phyloP scores from a whole-genome alignment of 2,329 filamentous ascomycete species.

The Stachybotrys chartarum region DNA sequence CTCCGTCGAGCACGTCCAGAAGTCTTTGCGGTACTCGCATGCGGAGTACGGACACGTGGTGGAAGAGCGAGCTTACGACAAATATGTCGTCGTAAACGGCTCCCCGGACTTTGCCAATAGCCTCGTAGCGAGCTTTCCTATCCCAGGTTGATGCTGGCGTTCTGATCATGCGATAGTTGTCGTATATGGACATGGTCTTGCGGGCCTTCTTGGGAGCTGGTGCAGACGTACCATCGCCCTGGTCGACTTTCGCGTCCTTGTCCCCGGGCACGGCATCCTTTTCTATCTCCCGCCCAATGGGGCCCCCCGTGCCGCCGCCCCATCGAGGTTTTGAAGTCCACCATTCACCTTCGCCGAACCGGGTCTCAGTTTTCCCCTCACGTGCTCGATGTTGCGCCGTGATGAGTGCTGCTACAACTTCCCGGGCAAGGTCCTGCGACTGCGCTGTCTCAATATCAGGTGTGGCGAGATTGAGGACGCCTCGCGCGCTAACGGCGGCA shows the following conservation, averaged over 20 bases:
- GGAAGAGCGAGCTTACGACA: slow-evolving; percentile 53
- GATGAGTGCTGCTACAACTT: slow-evolving; percentile 52
- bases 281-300: slow-evolving; percentile 55
- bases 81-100: slow-evolving; percentile 53
- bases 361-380: slow-evolving; percentile 47
- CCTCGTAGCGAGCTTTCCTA: slow-evolving; percentile 47
- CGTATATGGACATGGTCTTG: slow-evolving; percentile 52
- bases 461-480: slow-evolving; percentile 41
- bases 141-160: slow-evolving; percentile 54
- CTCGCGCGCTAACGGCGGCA: slow-evolving; percentile 51
- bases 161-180: slow-evolving; percentile 56
- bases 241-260: slow-evolving; percentile 29
- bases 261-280: slow-evolving; percentile 37
- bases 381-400: slow-evolving; percentile 58
- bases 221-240: slow-evolving; percentile 13
- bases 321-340: slow-evolving; percentile 55
- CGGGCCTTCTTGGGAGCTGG: slow-evolving; percentile 39
- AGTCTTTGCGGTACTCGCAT: slow-evolving; percentile 50
- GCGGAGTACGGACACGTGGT: slow-evolving; percentile 52
- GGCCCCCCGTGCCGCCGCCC: slow-evolving; percentile 56
- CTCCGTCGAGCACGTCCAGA: slow-evolving; percentile 45
- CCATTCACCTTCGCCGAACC: slow-evolving; percentile 53
- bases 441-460: slow-evolving; percentile 46
- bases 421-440: slow-evolving; percentile 53
- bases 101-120: slow-evolving; percentile 44